Evolutionary conservation across 2,329 filamentous ascomycete species (phyloP), one percentile per base, ranked within the genome.

Genomic region (Penicillium sp.): DNA sequence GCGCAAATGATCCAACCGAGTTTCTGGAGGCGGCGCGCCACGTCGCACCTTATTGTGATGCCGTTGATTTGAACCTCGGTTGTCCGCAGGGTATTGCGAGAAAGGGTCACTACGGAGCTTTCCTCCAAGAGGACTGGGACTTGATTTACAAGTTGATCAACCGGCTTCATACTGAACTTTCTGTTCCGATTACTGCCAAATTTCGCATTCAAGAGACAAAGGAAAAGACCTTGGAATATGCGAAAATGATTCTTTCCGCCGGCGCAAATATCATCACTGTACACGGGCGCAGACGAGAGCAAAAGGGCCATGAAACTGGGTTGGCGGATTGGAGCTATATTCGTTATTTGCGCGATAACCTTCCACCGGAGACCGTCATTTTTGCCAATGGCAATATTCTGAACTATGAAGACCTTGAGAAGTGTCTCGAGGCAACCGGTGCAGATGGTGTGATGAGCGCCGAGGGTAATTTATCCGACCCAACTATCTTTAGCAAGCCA

Each of bases 341-440:
- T 51, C 82, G 86, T 4, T 93, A 89, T 66, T 74, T 99, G 59
- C 81, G 94, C 45, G 89, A 96, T 10, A 88, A 87, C 56, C 75
- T 99, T 28, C 93, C 93, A 0, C 76, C 81, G 1, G 91, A 96
- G 44, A 95, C 91, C 7, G 94, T 99, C 23, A 84, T 99, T 2
- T 97, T 99, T 68, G 94, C 94, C 3, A 99, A 99, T 70, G 94
- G 94, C 12, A 99, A 99, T 67, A 87, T 96, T 33, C 76, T 99
- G 53, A 87, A 89, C 69, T 81, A 87, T 53, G 85, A 79, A 0
- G 93, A 99, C 68, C 77, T 99, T 10, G 82, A 87, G 46, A 76
- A 76, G 18, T 97, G 93, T 66, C 76, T 99, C 18, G 82, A 85
- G 45, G 89, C 81, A 4, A 99, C 94, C 0, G 91, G 92, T 1